Conservation (phyloP, 495 filamentous ascomycete species). For the Aspergillus wentii region DNA sequence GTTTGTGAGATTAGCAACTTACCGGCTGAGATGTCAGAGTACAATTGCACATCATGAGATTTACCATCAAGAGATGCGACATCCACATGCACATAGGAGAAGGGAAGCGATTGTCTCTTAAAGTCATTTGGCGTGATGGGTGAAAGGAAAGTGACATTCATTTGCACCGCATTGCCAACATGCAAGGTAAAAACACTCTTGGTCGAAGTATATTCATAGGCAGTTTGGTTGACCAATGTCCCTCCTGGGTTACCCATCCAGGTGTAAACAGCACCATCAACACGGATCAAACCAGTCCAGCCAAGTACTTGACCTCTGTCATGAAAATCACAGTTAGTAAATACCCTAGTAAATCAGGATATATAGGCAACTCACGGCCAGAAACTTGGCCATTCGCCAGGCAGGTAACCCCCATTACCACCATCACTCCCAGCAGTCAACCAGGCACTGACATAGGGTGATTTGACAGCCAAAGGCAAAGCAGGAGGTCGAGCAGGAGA, state of each 20-base stretch:
- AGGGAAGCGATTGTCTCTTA: conserved; percentile 49
- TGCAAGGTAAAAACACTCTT: conserved; percentile 53
- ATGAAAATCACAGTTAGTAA: conserved; percentile 1
- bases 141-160: conserved; percentile 56
- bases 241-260: conserved; percentile 51
- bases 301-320: conserved; percentile 43
- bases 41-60: conserved; percentile 52
- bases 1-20: conserved; percentile 10
- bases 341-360: background rate
- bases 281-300: conserved; percentile 54
- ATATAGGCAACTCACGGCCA: conserved; percentile 42
- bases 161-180: conserved; percentile 37
- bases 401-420: conserved; percentile 54
- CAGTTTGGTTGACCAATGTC: conserved; percentile 42
- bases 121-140: conserved; percentile 53
- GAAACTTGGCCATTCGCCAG: conserved; percentile 53
- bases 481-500: conserved; percentile 52
- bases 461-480: conserved; percentile 53
- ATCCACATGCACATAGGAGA: conserved; percentile 53
- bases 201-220: conserved; percentile 54
- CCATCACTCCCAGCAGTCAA: conserved; percentile 45
- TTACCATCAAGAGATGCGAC: conserved; percentile 48
- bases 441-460: conserved; percentile 56
- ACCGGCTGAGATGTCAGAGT: conserved; percentile 59
- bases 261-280: conserved; percentile 48